Evolutionary conservation across 2,329 filamentous ascomycete species (phyloP), one percentile per base, ranked within the genome.

Genomic region (Fusarium coffeatum): DNA sequence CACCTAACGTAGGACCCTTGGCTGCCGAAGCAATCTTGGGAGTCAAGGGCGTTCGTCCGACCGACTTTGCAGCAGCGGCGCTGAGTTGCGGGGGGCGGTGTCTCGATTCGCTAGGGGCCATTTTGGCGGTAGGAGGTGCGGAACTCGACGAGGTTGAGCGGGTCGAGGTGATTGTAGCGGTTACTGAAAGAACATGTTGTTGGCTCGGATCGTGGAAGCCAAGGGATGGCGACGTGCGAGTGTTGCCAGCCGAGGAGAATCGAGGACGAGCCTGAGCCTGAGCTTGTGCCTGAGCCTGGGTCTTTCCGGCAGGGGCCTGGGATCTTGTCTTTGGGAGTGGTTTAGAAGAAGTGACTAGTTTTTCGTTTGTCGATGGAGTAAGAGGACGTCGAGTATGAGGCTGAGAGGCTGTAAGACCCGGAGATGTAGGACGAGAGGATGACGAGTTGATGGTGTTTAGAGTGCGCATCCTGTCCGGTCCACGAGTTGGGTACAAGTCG

Each of bases 41-140:
- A 4, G 84, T 88, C 74, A 88, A 73, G 57, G 86, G 86, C 32
- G 81, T 74, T 64, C 84, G 82, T 70, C 79, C 83, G 75, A 82
- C 70, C 74, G 79, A 78, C 86, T 89, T 85, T 72, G 86, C 83
- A 48, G 86, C 88, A 47, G 88, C 83, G 69, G 90, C 86, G 78
- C 85, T 87, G 74, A 94, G 88, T 63, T 89, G 87, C 55, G 93
- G 92, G 82, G 90, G 90, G 76, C 91, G 85, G 42, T 90, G 88
- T 77, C 85, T 85, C 72, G 85, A 85, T 80, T 81, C 82, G 68
- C 87, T 84, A 77, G 87, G 83, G 77, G 83, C 78, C 78, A 81
- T 80, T 50, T 75, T 80, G 56, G 66, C 28, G 48, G 43, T 37
- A 25, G 61, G 58, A 48, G 69, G 62, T 46, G 68, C 65, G 59